These are phyloP conservation scores for Physocladia obscura DNA, from an alignment of 192 early-diverging fungal genomes.

Conservation along the genomic window DNA sequence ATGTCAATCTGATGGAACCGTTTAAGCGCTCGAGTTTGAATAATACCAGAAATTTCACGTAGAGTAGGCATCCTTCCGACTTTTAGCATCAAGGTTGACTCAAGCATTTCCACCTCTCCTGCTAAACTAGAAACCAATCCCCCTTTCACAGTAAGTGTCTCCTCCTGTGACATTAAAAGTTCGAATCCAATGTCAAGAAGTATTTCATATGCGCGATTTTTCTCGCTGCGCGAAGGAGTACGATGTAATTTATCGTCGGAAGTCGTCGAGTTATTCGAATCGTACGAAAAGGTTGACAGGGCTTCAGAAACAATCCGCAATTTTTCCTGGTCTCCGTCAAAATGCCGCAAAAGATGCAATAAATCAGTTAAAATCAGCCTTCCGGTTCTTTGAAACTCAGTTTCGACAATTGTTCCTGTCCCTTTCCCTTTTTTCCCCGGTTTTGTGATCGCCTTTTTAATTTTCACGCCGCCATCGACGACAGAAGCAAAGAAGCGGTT, in stretches of 20 bases:
- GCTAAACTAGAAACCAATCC: background rate
- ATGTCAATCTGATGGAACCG: constrained; percentile 28
- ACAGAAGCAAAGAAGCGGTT: too few relatives aligned
- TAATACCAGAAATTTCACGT: constrained; percentile 23
- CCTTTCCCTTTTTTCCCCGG: constrained; percentile 12
- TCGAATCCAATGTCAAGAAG: constrained; percentile 44
- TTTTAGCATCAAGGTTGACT: constrained; percentile 5
- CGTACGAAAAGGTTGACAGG: background rate
- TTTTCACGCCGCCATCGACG: background rate
- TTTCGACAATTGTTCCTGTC: background rate
- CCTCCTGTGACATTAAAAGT: constrained; percentile 21
- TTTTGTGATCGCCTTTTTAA: background rate
- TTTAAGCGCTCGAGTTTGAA: constrained; percentile 8
- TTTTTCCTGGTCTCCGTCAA: constrained; percentile 21
- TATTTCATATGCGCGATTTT: background rate
- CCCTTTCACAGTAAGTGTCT: constrained; percentile 21
- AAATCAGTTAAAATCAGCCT: constrained; percentile 19
- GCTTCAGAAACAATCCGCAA: background rate
- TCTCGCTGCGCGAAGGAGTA: too few relatives aligned
- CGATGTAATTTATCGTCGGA: too few relatives aligned
- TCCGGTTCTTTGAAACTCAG: constrained; percentile 15
- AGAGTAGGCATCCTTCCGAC: constrained; percentile 29
- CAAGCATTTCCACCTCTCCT: constrained; percentile 6
- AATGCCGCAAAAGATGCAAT: constrained; percentile 5
- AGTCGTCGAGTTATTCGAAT: too few relatives aligned